phyloP scores from a whole-genome alignment of 2,329 filamentous ascomycete genomes.

The Pseudogymnoascus sp. region DNA sequence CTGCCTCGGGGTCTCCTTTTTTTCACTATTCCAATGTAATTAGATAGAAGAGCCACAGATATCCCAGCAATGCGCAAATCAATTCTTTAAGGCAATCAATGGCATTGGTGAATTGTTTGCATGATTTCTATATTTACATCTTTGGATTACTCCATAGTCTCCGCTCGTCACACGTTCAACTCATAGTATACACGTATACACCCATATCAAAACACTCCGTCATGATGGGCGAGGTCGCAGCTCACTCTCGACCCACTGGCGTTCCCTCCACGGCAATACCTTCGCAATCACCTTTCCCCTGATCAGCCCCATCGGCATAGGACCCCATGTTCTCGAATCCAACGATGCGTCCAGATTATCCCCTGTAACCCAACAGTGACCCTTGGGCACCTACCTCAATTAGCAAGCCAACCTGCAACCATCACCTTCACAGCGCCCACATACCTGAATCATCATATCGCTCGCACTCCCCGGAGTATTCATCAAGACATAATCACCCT shows the following conservation, averaged over 20 bases:
- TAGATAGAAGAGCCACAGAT: slow-evolving; percentile 24
- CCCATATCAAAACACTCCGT: neutral
- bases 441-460: slow-evolving; percentile 51
- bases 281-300: slow-evolving; percentile 71
- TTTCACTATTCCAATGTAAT: slow-evolving; percentile 29
- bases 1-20: slow-evolving; percentile 7
- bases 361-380: slow-evolving; percentile 85
- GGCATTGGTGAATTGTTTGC: neutral
- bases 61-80: slow-evolving; percentile 10
- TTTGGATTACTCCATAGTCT: neutral
- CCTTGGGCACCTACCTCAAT: slow-evolving; percentile 65
- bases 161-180: neutral
- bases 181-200: neutral
- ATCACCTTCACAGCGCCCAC: slow-evolving; percentile 3
- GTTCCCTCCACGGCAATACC: slow-evolving; percentile 44
- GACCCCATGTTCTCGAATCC: slow-evolving; percentile 82
- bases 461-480: slow-evolving; percentile 45
- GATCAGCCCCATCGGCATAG: slow-evolving; percentile 76
- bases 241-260: slow-evolving; percentile 43
- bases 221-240: slow-evolving; percentile 25
- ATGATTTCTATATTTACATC: slow-evolving; percentile 27
- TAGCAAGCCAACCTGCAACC: slow-evolving; percentile 12
- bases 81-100: slow-evolving; percentile 2
- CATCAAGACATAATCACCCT: slow-evolving; percentile 62
- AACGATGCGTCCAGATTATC: slow-evolving; percentile 80